These are phyloP conservation scores for Elsinoe arachidis DNA, from an alignment of 2,329 filamentous ascomycete species.

Conservation along the genomic window DNA sequence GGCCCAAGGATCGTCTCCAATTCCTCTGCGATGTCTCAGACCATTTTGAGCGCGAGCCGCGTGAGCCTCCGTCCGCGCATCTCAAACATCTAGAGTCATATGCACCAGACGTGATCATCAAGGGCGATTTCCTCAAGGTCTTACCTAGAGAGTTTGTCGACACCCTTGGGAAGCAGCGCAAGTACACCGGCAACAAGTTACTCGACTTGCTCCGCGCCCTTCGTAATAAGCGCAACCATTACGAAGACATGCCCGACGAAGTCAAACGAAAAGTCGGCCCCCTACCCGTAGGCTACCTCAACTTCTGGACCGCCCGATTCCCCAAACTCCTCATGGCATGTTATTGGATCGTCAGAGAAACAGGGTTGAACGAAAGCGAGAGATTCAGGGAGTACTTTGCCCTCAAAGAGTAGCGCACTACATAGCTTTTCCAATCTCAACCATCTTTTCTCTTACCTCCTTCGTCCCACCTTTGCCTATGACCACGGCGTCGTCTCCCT, in stretches of 20 bases:
- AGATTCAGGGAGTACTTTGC: slow-evolving; percentile 65
- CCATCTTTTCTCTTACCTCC: neutral
- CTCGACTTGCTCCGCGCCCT: slow-evolving; percentile 82
- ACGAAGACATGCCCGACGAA: slow-evolving; percentile 84
- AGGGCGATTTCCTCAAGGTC: slow-evolving; percentile 56
- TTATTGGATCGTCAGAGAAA: slow-evolving; percentile 62
- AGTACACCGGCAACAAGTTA: slow-evolving; percentile 77
- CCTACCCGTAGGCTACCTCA: slow-evolving; percentile 64
- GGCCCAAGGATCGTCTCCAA: slow-evolving; percentile 72
- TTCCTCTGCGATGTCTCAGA: slow-evolving; percentile 97
- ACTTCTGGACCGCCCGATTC: slow-evolving; percentile 75
- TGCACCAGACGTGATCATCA: slow-evolving; percentile 41
- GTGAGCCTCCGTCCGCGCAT: slow-evolving; percentile 66
- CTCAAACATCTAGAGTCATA: slow-evolving; percentile 49
- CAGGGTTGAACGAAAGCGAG: slow-evolving; percentile 54
- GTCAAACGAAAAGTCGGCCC: slow-evolving; percentile 66
- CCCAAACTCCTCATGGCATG: slow-evolving; percentile 70
- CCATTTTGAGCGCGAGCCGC: slow-evolving; percentile 86
- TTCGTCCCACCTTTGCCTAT: neutral
- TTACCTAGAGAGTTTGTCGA: slow-evolving; percentile 79
- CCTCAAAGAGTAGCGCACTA: neutral
- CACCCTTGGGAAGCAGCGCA: slow-evolving; percentile 84
- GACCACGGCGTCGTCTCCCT: slow-evolving; percentile 25
- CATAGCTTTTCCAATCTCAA: neutral
- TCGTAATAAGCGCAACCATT: slow-evolving; percentile 95